Percentiles rank a stretch among this genome's conserved stretches.
Evolutionary conservation across 306 rosid species (phyloP).

Genomic region (Vigna unguiculata): DNA sequence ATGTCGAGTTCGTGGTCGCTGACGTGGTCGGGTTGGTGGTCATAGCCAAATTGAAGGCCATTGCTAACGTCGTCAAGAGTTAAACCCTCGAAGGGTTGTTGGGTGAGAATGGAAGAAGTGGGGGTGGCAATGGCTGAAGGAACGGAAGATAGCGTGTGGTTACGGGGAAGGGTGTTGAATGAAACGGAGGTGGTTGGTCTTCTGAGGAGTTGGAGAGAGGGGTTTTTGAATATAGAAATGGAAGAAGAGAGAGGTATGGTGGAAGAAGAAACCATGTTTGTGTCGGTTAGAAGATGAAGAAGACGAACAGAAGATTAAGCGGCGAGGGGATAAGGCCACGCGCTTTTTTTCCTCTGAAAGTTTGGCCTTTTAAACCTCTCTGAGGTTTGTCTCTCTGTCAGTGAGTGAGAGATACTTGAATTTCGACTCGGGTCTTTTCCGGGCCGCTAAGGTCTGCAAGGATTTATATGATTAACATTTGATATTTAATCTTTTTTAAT

Average conservation of each 20-base stretch:
- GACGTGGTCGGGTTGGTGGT: constrained; percentile 33
- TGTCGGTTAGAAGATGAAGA: neutral
- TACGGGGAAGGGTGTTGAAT: constrained; percentile 52
- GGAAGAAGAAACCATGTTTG: constrained; percentile 59
- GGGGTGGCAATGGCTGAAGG: constrained; percentile 79
- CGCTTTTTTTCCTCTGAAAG: neutral
- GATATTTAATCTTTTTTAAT: too few relatives aligned
- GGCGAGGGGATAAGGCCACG: constrained; percentile 48
- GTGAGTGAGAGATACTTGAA: neutral
- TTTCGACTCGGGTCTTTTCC: too few relatives aligned
- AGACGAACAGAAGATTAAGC: neutral
- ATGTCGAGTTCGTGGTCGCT: constrained; percentile 66
- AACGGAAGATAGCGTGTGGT: constrained; percentile 41
- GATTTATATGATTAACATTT: too few relatives aligned
- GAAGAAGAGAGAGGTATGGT: constrained; percentile 59
- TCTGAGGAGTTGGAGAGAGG: constrained; percentile 53
- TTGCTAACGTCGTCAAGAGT: constrained; percentile 37
- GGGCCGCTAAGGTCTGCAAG: neutral
- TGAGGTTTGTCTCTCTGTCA: neutral
- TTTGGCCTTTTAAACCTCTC: constrained; percentile 24
- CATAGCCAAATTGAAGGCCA: constrained; percentile 26
- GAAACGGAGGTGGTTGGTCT: constrained; percentile 48
- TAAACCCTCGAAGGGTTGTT: constrained; percentile 68
- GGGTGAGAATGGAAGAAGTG: constrained; percentile 71
- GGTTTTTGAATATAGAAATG: constrained; percentile 42